Conservation (phyloP, 345 rosid species). For the Eutrema japonicum region DNA sequence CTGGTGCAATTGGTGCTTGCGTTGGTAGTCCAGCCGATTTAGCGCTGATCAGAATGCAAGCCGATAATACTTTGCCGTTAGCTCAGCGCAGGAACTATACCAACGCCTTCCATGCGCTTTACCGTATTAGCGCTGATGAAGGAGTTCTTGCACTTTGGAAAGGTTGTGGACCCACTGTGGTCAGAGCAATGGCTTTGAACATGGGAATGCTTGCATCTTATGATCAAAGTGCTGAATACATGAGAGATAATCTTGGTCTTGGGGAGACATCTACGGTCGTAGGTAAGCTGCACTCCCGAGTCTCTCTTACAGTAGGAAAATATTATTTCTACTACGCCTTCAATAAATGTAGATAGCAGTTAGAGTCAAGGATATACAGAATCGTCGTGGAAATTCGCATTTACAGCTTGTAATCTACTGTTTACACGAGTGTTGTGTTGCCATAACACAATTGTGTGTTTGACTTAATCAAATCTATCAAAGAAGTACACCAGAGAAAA, state of each 20-base stretch:
- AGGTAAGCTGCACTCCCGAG: constrained; percentile 36
- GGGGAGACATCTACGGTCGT: constrained; percentile 79
- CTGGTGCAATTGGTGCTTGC: constrained; percentile 96
- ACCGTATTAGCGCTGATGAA: constrained; percentile 78
- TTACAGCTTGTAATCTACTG: not conserved
- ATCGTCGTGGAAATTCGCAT: not conserved
- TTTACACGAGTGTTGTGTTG: not conserved
- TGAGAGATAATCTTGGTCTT: constrained; percentile 72
- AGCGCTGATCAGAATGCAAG: constrained; percentile 99
- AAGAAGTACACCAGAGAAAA: not conserved
- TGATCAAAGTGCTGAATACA: constrained; percentile 93
- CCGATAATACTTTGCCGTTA: constrained; percentile 86
- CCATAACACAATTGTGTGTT: constrained; percentile 6
- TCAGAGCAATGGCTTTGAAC: constrained; percentile 99
- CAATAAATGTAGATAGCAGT: constrained; percentile 3
- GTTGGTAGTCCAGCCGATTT: constrained; percentile 97
- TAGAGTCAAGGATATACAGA: not conserved
- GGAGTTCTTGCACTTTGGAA: constrained; percentile 98
- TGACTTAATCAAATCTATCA: not conserved
- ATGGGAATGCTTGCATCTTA: constrained; percentile 99
- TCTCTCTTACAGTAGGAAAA: not conserved
- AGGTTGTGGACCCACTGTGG: constrained; percentile 99
- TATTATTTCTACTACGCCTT: not conserved
- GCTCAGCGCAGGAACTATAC: constrained; percentile 93
- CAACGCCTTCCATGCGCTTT: constrained; percentile 97